Evolutionary conservation across 2,329 filamentous ascomycete species (phyloP).

Genomic region (Clonostachys sp.): DNA sequence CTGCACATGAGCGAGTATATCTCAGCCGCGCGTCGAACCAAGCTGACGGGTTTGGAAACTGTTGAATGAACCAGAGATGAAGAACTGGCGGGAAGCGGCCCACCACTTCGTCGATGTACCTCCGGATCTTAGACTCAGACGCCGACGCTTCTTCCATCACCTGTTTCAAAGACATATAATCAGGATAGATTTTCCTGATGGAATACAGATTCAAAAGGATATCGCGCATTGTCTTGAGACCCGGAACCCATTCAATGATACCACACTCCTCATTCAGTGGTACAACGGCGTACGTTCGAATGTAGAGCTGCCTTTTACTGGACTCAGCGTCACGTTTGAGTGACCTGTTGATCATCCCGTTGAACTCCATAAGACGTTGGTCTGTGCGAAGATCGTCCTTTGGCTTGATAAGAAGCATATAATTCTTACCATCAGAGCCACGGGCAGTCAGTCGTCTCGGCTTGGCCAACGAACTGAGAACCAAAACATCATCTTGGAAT

Average conservation of each 20-base stretch:
- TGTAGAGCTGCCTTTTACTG: conserved; percentile 85
- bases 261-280: conserved; percentile 97
- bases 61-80: conserved; percentile 91
- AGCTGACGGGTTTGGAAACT: conserved; percentile 85
- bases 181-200: conserved; percentile 63
- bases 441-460: conserved; percentile 84
- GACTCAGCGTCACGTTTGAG: conserved; percentile 89
- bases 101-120: conserved; percentile 66
- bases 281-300: conserved; percentile 95
- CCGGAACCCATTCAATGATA: conserved; percentile 97
- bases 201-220: conserved; percentile 78
- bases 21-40: conserved; percentile 88
- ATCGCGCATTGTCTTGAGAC: conserved; percentile 88
- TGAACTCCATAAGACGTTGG: conserved; percentile 98
- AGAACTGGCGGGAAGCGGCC: conserved; percentile 76
- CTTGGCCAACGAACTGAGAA: conserved; percentile 87
- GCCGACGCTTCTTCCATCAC: conserved; percentile 60
- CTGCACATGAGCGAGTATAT: conserved; percentile 90
- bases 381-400: conserved; percentile 98
- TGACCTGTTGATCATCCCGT: conserved; percentile 93
- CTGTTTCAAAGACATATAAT: conserved; percentile 64
- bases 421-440: conserved; percentile 82
- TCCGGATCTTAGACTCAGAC: conserved; percentile 53
- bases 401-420: conserved; percentile 92
- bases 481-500: conserved; percentile 84